Base-by-base conservation (phyloP, 2,329 filamentous ascomycete genomes). In the Nemania sp. region DNA sequence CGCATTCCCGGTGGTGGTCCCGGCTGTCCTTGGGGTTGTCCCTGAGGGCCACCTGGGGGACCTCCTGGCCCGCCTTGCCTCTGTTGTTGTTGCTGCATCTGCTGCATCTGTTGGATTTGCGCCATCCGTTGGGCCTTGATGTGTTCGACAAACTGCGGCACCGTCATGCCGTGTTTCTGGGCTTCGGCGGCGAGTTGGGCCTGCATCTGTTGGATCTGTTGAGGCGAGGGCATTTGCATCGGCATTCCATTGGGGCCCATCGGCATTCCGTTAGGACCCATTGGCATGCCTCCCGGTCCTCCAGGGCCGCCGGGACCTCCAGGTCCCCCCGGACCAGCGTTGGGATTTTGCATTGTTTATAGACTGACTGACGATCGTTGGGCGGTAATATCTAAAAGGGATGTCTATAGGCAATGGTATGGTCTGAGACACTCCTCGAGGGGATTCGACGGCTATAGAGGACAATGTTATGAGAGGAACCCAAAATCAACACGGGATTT, bases 201-300 rank as follows among this genome's bases (percentile, higher is more conserved):
- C 80, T 97, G 93, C 86, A 98, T 96, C 64, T 87, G 86, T 64
- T 89, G 88, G 71, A 97, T 92, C 83, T 98, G 94, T 82, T 97
- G 92, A 56, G 92, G 94, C 22, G 90, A 89, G 38, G 93, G 93
- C 79, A 81, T n/a, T n/a, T n/a, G n/a, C n/a, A n/a, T 84, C 72
- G 83, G 71, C 61, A 73, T 76, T 65, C 72, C 75, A 55, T 72
- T 74, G 66, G 64, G 70, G 18, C 64, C 70, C 20, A 69, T 84
- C 72, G 83, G 71, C 61, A 73, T 76, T 65, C 72, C 75, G 53
- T 72, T 74, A 66, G 64, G 70, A n/a, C 64, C 70, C 20, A 69
- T 53, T 3, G 61, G 67, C 47, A 67, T 67, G 0, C 47, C 61
- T 22, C 52, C 58, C 32, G 67, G 67, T 1, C 66, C 68, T 3